Base-by-base conservation (phyloP, 2,329 filamentous ascomycete genomes). In the Ustulina deusta region DNA sequence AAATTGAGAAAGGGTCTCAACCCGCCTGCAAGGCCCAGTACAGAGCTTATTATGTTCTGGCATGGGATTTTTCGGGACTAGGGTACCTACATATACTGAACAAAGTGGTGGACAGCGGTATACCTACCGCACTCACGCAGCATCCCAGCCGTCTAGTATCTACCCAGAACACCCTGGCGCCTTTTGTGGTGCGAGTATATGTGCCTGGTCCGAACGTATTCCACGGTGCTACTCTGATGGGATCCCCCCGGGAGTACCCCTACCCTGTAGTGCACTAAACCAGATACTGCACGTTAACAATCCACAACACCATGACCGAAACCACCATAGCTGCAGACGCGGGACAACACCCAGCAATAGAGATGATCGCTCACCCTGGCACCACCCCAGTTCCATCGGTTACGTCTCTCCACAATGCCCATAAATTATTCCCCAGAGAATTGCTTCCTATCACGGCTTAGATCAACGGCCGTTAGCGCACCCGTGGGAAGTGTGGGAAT, bases 1-100 rank as follows among this genome's bases (percentile, higher is more conserved):
- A 69, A 68, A 71, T 67, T 69, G 69, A 69, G 63, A 71, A 71
- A 69, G 68, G 69, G 66, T 62, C 68, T 60, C 51, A 57, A 66
- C 46, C 61, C 60, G 55, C 65, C 72, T 75, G 74, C 73, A 75
- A 76, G 73, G 73, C 74, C 75, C 74, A 69, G 70, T 72, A 71
- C 65, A 71, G 71, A 75, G 72, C 71, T 75, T 75, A 75, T 75
- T 75, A 74, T 75, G 65, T 74, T 74, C 71, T 71, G 70, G 66
- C 70, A 72, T 63, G 68, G 68, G 67, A 71, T 68, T 69, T 61
- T 65, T 11, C 65, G 63, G 68, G 63, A 51, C 63, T 66, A 64
- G 72, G 71, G 58, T 27, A 42, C 42, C 51, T 54, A 62, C 20
- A 61, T 46, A n/a, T 48, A 34, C 48, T 61, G 51, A 60, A 63